Evolutionary conservation across 139 green algal genomes (phyloP).

Genomic region (Nannochloris sp.): DNA sequence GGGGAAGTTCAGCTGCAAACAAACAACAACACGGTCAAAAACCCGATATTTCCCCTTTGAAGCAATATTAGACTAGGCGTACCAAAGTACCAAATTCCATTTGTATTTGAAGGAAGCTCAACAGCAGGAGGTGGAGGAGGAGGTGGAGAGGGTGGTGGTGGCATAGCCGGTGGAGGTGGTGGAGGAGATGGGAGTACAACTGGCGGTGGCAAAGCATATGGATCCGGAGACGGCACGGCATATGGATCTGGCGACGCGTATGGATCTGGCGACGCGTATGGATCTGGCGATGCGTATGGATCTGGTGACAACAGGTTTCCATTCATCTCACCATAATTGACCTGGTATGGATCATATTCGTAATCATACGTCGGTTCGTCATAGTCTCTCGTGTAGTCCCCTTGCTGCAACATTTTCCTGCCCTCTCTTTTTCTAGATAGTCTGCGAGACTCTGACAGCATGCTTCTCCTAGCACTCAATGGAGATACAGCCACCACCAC

Average conservation of each 20-base stretch:
- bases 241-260: background rate
- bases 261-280: background rate
- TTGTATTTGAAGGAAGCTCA: background rate
- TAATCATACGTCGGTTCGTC: background rate
- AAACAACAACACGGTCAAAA: background rate
- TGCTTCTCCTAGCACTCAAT: no score
- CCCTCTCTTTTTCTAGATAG: no score
- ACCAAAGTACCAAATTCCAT: conserved; percentile 14
- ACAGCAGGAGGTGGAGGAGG: background rate
- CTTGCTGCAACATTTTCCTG: no score
- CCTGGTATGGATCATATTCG: conserved; percentile 1
- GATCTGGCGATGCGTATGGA: background rate
- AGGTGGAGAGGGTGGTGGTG: conserved; percentile 3
- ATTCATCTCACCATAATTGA: background rate
- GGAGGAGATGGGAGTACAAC: conserved; percentile 1
- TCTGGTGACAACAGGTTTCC: background rate
- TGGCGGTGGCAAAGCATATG: background rate
- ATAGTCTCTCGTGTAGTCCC: conserved; percentile 2
- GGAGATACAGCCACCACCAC: no score
- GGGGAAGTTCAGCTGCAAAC: background rate
- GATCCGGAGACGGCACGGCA: background rate
- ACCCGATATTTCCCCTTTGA: no score
- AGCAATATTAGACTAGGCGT: background rate
- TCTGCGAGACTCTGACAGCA: no score
- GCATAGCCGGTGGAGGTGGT: background rate